These are phyloP conservation scores for Scleroderma bovista DNA, from an alignment of 768 basidiomycete genomes.

Conservation along the genomic window DNA sequence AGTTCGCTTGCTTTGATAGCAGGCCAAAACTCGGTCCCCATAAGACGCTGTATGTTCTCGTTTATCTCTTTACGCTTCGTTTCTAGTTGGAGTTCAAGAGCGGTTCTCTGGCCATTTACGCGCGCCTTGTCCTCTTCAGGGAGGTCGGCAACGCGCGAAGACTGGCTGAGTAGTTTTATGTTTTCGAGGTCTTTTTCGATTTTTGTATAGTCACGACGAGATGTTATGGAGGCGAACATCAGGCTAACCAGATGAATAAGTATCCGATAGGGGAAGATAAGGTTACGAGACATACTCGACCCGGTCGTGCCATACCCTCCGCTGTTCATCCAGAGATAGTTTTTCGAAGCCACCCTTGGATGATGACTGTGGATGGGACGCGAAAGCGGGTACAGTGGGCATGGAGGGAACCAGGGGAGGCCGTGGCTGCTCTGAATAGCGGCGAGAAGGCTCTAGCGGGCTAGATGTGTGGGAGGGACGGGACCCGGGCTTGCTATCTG, in stretches of 20 bases:
- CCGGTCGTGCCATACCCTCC: constrained; percentile 35
- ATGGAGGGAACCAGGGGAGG: constrained; percentile 16
- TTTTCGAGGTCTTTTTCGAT: constrained; percentile 30
- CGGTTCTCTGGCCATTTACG: constrained; percentile 18
- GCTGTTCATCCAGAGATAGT: constrained; percentile 32
- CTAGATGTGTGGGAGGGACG: neutral
- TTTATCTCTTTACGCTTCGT: constrained; percentile 31
- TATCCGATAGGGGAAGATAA: neutral
- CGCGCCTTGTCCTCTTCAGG: constrained; percentile 19
- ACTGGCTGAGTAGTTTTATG: constrained; percentile 20
- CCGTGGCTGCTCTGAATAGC: constrained; percentile 14
- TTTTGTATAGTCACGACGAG: constrained; percentile 28
- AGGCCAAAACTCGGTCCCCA: constrained; percentile 38
- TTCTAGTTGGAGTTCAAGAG: constrained; percentile 18
- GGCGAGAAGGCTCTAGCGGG: constrained; percentile 11
- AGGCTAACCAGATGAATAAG: constrained; percentile 21
- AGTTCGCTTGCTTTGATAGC: constrained; percentile 21
- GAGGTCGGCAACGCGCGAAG: constrained; percentile 18
- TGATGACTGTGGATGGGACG: constrained; percentile 5
- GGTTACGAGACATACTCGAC: constrained; percentile 30
- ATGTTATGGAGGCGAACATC: constrained; percentile 30
- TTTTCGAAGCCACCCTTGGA: constrained; percentile 11
- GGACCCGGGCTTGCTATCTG: neutral
- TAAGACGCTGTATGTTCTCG: constrained; percentile 22
- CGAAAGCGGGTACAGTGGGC: constrained; percentile 18